Conservation (phyloP, 2,329 filamentous ascomycete genomes). For the Plectosphaerella cucumerina region DNA sequence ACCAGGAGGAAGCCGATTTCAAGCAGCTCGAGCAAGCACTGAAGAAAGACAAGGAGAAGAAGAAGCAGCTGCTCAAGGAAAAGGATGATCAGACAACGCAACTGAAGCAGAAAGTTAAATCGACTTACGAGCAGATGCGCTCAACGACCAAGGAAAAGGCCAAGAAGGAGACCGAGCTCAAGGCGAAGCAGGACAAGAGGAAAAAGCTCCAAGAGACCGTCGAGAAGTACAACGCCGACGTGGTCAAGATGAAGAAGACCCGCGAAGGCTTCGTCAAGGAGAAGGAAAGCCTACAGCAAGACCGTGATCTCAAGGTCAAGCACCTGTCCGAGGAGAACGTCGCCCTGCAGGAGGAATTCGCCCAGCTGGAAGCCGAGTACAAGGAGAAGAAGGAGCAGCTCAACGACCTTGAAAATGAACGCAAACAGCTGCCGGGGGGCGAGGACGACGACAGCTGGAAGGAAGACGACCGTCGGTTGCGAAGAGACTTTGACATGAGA, state of each 20-base stretch:
- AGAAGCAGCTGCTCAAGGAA: slow-evolving; percentile 74
- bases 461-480: slow-evolving; percentile 46
- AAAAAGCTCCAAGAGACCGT: slow-evolving; percentile 68
- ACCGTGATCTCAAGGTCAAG: slow-evolving; percentile 46
- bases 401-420: slow-evolving; percentile 68
- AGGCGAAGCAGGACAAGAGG: slow-evolving; percentile 65
- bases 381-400: slow-evolving; percentile 56
- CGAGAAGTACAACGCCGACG: slow-evolving; percentile 61
- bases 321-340: slow-evolving; percentile 52
- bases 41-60: slow-evolving; percentile 72
- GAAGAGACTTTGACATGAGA: slow-evolving; percentile 51
- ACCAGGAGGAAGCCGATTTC: slow-evolving; percentile 68
- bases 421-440: slow-evolving; percentile 59
- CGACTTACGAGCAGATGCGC: slow-evolving; percentile 76
- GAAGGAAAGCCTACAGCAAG: slow-evolving; percentile 44
- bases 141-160: slow-evolving; percentile 72
- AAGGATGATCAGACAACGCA: slow-evolving; percentile 89
- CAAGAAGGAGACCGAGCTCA: slow-evolving; percentile 70
- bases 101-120: slow-evolving; percentile 74
- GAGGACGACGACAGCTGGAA: slow-evolving; percentile 56
- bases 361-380: slow-evolving; percentile 66
- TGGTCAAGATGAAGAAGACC: slow-evolving; percentile 53
- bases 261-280: slow-evolving; percentile 51
- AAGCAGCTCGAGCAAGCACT: slow-evolving; percentile 63
- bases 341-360: slow-evolving; percentile 60